Evolutionary conservation across 2,329 filamentous ascomycete species (phyloP).

Genomic region (Aulographum hederae): DNA sequence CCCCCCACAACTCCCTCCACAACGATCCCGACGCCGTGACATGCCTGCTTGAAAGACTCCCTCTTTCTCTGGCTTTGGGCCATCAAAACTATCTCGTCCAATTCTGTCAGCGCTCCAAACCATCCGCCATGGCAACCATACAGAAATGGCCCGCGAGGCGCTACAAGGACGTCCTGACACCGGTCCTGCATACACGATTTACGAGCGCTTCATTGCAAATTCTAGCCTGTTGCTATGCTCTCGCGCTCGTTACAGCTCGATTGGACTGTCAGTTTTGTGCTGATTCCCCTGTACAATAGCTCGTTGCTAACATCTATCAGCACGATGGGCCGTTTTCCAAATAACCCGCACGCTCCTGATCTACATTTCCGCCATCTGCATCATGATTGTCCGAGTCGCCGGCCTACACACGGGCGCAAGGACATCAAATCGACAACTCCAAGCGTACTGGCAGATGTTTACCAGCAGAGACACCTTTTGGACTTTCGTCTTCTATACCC

Average conservation of each 20-base stretch:
- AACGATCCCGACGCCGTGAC: too few species aligned
- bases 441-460: too few species aligned
- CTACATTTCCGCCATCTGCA: conserved; percentile 54
- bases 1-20: too few species aligned
- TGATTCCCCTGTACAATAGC: too few species aligned
- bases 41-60: too few species aligned
- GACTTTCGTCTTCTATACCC: too few species aligned
- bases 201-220: conserved; percentile 56
- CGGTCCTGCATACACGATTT: conserved; percentile 73
- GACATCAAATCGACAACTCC: background rate
- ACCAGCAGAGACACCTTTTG: too few species aligned
- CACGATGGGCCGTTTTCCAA: conserved; percentile 79
- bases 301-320: too few species aligned
- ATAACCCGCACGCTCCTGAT: conserved; percentile 53
- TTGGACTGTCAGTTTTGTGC: too few species aligned
- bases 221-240: conserved; percentile 50
- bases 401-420: background rate
- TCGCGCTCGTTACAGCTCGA: conserved; percentile 34
- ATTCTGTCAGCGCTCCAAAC: too few species aligned
- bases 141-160: conserved; percentile 25
- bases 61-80: too few species aligned
- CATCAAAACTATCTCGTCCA: too few species aligned
- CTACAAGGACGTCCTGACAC: conserved; percentile 85
- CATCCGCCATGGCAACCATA: conserved; percentile 2
- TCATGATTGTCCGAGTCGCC: conserved; percentile 69